phyloP scores from a whole-genome alignment of 441 rosid genomes.

The Gossypium aridum region DNA sequence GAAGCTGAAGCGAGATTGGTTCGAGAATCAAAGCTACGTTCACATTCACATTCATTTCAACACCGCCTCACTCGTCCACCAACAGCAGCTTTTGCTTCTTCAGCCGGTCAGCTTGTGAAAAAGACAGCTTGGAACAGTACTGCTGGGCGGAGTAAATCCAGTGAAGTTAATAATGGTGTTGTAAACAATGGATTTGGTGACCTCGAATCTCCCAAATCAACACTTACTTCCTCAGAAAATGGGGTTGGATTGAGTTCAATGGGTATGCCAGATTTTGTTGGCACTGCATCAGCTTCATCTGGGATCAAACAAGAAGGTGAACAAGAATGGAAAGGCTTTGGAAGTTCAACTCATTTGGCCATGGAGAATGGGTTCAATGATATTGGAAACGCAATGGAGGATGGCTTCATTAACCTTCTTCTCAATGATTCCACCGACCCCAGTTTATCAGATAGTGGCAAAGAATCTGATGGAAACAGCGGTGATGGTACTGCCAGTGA shows the following conservation, averaged over 20 bases:
- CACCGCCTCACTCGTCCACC: slow-evolving; percentile 6
- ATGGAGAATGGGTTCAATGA: slow-evolving; percentile 45
- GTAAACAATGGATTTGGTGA: slow-evolving; percentile 17
- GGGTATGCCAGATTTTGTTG: slow-evolving; percentile 47
- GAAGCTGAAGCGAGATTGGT: slow-evolving; percentile 95
- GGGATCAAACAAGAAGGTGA: slow-evolving; percentile 54
- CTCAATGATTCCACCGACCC: slow-evolving; percentile 43
- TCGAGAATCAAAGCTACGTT: slow-evolving; percentile 74
- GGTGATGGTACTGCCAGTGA: slow-evolving; percentile 19
- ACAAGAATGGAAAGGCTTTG: slow-evolving; percentile 51
- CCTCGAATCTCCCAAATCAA: slow-evolving; percentile 73
- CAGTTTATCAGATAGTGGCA: slow-evolving; percentile 37
- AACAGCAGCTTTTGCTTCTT: slow-evolving; percentile 12
- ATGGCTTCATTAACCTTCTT: slow-evolving; percentile 68
- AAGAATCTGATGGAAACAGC: slow-evolving; percentile 30
- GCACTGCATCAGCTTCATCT: slow-evolving; percentile 40
- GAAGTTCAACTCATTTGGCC: slow-evolving; percentile 21
- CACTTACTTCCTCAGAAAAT: slow-evolving; percentile 70
- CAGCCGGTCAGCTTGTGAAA: slow-evolving; percentile 15
- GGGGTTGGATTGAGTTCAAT: slow-evolving; percentile 24
- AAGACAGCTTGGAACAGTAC: slow-evolving; percentile 22
- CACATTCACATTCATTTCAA: slow-evolving; percentile 31
- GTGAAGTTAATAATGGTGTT: too few relatives aligned
- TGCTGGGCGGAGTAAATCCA: too few relatives aligned
- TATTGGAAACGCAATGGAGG: slow-evolving; percentile 40